phyloP scores from a whole-genome alignment of 2,329 filamentous ascomycete species.

The Aplosporella prunicola region DNA sequence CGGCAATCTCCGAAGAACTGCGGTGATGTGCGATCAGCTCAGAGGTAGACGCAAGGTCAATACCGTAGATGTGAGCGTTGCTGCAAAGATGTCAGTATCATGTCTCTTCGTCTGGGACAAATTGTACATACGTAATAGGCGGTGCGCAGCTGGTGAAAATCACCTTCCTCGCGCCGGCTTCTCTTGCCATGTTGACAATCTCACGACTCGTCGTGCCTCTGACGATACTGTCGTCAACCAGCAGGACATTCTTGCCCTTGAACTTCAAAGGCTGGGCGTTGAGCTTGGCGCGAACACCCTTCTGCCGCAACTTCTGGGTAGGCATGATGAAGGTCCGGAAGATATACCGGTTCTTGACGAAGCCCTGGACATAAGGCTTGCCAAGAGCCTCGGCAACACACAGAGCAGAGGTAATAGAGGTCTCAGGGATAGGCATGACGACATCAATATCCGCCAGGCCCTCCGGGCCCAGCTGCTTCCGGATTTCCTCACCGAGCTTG shows the following conservation, averaged over 20 bases:
- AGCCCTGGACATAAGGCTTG: conserved; percentile 70
- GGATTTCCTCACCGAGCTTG: conserved; percentile 66
- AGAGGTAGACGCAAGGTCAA: conserved; percentile 61
- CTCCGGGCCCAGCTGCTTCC: conserved; percentile 56
- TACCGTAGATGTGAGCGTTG: conserved; percentile 79
- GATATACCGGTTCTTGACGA: conserved; percentile 84
- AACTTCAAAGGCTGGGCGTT: conserved; percentile 83
- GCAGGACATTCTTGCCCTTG: conserved; percentile 63
- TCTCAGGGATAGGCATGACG: conserved; percentile 77
- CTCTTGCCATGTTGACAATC: conserved; percentile 74
- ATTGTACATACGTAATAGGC: conserved; percentile 51
- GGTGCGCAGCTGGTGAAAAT: conserved; percentile 78
- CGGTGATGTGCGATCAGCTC: conserved; percentile 65
- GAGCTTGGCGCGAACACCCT: conserved; percentile 81
- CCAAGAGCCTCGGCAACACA: conserved; percentile 64
- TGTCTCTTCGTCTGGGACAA: neutral
- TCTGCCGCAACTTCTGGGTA: conserved; percentile 68
- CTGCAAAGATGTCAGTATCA: conserved; percentile 16
- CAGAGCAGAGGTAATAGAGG: conserved; percentile 70
- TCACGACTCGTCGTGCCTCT: conserved; percentile 73
- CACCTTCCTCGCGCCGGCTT: conserved; percentile 72
- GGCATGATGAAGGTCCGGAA: conserved; percentile 85
- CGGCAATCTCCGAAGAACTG: conserved; percentile 50
- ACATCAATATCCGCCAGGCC: conserved; percentile 68
- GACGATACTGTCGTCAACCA: conserved; percentile 87